Evolutionary conservation across 148 eudicot genomes (phyloP).

Genomic region (Dianthus caryophyllus): DNA sequence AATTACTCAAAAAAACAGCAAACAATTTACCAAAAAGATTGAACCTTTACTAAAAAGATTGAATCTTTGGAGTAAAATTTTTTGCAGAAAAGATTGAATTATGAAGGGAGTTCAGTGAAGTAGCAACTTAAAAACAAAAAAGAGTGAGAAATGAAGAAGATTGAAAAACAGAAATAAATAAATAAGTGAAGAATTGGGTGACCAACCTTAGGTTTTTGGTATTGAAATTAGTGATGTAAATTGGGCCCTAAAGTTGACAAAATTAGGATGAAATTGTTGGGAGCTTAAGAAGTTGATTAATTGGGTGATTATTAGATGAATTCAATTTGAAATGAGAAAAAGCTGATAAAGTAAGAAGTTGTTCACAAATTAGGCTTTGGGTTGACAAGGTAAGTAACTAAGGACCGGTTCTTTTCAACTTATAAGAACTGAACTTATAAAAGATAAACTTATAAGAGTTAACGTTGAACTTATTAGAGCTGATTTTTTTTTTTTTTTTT

Average conservation of each 20-base stretch:
- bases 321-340: neutral
- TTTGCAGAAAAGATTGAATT: constrained; percentile 16
- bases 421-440: too few species aligned
- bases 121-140: neutral
- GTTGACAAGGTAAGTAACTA: too few species aligned
- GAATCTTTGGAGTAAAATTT: neutral
- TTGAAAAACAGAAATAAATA: neutral
- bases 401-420: too few species aligned
- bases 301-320: too few species aligned
- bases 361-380: constrained; percentile 10
- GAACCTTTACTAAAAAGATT: neutral
- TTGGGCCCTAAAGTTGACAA: constrained; percentile 19
- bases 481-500: too few species aligned
- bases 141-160: neutral
- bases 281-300: neutral
- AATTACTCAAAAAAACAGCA: neutral
- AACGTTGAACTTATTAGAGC: too few species aligned
- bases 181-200: constrained; percentile 15
- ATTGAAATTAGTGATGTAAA: constrained; percentile 1
- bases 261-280: constrained; percentile 18
- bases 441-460: too few species aligned
- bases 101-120: neutral
- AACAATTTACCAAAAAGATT: neutral
- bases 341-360: neutral
- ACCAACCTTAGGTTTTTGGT: constrained; percentile 25